Percentiles rank a stretch among this genome's conserved stretches.
These are phyloP conservation scores for Yamadazyma oceani DNA, from an alignment of 1,139 yeast genomes.

Conservation along the genomic window DNA sequence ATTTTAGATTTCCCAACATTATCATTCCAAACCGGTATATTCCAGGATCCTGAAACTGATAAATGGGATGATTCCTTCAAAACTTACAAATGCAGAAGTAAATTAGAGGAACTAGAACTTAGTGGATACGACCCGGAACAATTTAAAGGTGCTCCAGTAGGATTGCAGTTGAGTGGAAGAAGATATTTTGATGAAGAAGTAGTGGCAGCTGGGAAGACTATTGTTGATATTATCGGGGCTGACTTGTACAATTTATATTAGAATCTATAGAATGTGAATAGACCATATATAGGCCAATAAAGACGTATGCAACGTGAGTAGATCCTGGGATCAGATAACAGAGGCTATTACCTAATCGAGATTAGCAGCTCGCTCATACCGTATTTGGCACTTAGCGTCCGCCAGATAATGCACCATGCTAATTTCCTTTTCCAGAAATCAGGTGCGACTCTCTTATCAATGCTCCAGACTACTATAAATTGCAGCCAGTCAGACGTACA, in stretches of 20 bases:
- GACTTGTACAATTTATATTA: slow-evolving; percentile 19
- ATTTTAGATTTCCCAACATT: slow-evolving; percentile 63
- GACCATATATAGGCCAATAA: background rate
- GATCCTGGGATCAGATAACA: no score
- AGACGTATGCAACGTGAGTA: no score
- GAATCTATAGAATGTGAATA: slow-evolving; percentile 6
- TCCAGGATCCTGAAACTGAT: slow-evolving; percentile 51
- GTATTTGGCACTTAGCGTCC: background rate
- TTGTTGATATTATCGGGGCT: slow-evolving; percentile 27
- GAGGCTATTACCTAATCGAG: no score
- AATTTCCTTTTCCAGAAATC: background rate
- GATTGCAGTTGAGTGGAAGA: slow-evolving; percentile 40
- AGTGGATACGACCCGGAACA: slow-evolving; percentile 32
- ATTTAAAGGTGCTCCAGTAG: slow-evolving; percentile 42
- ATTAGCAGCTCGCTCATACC: background rate
- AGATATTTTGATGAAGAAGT: slow-evolving; percentile 44
- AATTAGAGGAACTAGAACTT: slow-evolving; percentile 44
- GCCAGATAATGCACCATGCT: background rate
- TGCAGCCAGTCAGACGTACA: no score
- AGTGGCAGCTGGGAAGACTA: slow-evolving; percentile 39
- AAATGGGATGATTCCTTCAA: slow-evolving; percentile 37
- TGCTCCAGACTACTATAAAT: no score
- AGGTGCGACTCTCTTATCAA: no score
- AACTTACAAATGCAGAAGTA: slow-evolving; percentile 35
- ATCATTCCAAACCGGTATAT: slow-evolving; percentile 60